Conservation (phyloP, 2,329 filamentous ascomycete species). For the Madurella mycetomatis region DNA sequence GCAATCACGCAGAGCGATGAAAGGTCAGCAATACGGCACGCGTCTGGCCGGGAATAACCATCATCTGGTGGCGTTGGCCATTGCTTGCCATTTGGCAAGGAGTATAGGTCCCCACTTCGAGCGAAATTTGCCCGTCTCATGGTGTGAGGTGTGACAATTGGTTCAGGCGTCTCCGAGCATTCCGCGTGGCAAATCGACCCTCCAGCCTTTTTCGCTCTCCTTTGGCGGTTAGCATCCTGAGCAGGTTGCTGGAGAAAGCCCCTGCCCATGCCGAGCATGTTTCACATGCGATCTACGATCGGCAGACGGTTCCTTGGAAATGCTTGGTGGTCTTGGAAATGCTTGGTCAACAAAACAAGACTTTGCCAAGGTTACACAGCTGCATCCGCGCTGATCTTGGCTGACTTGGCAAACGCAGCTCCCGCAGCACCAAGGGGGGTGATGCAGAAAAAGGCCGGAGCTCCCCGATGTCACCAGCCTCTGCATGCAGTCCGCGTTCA, state of each 20-base stretch:
- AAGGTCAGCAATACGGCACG: neutral
- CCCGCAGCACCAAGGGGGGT: too few relatives aligned
- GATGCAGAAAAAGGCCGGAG: too few relatives aligned
- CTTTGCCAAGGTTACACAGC: slow-evolving; percentile 5
- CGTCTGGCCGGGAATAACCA: neutral
- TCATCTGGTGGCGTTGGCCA: too few relatives aligned
- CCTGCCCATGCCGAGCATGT: neutral
- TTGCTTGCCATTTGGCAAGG: too few relatives aligned
- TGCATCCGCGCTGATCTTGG: slow-evolving; percentile 1
- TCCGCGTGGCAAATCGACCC: too few relatives aligned
- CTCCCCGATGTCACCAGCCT: too few relatives aligned
- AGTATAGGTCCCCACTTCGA: too few relatives aligned
- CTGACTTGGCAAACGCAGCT: too few relatives aligned
- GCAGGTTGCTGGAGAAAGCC: neutral
- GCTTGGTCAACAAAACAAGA: slow-evolving; percentile 13
- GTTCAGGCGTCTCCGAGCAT: neutral
- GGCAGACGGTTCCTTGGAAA: slow-evolving; percentile 12
- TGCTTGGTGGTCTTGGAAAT: slow-evolving; percentile 16
- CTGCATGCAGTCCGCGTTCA: too few relatives aligned
- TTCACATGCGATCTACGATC: slow-evolving; percentile 6
- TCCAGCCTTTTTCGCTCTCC: too few relatives aligned
- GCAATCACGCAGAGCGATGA: too few relatives aligned
- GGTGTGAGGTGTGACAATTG: neutral
- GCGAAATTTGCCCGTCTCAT: too few relatives aligned
- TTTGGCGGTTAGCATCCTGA: neutral